Evolutionary conservation across 352 stramenopile species (phyloP), one percentile per base, ranked within the genome.

Genomic region (Pythium monospermum): DNA sequence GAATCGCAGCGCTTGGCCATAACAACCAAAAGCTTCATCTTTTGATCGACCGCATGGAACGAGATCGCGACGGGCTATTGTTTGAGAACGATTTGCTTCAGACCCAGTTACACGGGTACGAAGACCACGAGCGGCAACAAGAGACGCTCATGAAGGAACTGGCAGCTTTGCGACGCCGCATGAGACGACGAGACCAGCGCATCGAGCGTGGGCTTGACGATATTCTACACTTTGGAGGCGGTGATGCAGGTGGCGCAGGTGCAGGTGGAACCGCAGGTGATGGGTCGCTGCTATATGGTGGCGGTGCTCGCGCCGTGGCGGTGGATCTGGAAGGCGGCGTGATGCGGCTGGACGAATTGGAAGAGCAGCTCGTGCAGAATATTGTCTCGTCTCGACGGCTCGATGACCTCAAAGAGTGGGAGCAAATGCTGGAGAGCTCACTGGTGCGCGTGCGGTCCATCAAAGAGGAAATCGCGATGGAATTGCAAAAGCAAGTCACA

Each of bases 1-100:
- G 78, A 13, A 80, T 89, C 47, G 73, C 83, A 4, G 76, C 86
- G 31, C 48, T 91, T 22, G 82, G 71, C 18, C 80, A 86, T 64
- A 85, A 86, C 54, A 91, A 91, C 45, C 78, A 91, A 48, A 90
- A 94, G 38, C 58, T 94, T 19, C 76, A 94, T 36, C 61, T 90
- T 36, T 66, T 94, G 18, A 70, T 91, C 18, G 81, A 94, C 41
- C 76, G 82, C n/a, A 76, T 94, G 32, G 83, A 94, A 40, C 81
- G 77, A 41, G 83, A 94, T 45, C 83, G 83, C 12, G 81, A 94
- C 32, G 73, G 81, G 3, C 56, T 94, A 23, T 48, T 92, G 25
- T 82, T 88, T 52, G 83, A 94, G 45, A 94, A 91, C 44, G 79
- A 94, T 47, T 50, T 90, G 25, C 60, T 94, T 15, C 82, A 91